Evolutionary conservation across 352 stramenopile genomes (phyloP).

Genomic region (Globisporangium uncinulatum): DNA sequence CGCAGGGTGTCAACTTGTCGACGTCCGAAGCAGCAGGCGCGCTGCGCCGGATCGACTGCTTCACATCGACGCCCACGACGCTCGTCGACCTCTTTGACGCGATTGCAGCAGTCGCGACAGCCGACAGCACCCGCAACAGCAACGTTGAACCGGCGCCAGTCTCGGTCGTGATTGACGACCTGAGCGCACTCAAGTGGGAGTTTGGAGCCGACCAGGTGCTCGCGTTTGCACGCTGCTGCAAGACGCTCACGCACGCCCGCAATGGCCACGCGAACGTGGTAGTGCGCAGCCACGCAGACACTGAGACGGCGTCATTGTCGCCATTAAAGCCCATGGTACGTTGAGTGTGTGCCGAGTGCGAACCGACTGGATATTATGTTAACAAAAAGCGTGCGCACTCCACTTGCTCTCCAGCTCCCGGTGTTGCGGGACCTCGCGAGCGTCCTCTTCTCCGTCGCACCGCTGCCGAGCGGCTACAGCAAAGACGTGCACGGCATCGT

Average conservation of each 20-base stretch:
- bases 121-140: constrained; percentile 3
- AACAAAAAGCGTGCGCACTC: too few relatives aligned
- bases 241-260: constrained; percentile 40
- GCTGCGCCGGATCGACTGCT: constrained; percentile 39
- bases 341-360: too few relatives aligned
- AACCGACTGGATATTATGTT: too few relatives aligned
- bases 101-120: constrained; percentile 14
- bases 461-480: constrained; percentile 61
- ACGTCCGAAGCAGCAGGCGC: constrained; percentile 24
- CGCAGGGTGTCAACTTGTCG: constrained; percentile 48
- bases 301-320: constrained; percentile 14
- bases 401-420: constrained; percentile 15
- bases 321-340: too few relatives aligned
- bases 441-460: constrained; percentile 40
- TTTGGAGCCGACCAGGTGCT: constrained; percentile 37
- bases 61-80: constrained; percentile 1
- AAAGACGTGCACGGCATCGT: constrained; percentile 77
- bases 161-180: constrained; percentile 61
- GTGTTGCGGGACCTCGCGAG: constrained; percentile 54
- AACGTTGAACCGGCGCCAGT: constrained; percentile 5
- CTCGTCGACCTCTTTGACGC: constrained; percentile 26
- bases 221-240: constrained; percentile 59
- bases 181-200: constrained; percentile 53
- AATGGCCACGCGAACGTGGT: constrained; percentile 52
- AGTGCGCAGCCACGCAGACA: constrained; percentile 50